A percentile compares a stretch with the other conserved stretches of the same genome.
Conservation (phyloP, 139 green algal genomes). For the Picochlorum sp. region DNA sequence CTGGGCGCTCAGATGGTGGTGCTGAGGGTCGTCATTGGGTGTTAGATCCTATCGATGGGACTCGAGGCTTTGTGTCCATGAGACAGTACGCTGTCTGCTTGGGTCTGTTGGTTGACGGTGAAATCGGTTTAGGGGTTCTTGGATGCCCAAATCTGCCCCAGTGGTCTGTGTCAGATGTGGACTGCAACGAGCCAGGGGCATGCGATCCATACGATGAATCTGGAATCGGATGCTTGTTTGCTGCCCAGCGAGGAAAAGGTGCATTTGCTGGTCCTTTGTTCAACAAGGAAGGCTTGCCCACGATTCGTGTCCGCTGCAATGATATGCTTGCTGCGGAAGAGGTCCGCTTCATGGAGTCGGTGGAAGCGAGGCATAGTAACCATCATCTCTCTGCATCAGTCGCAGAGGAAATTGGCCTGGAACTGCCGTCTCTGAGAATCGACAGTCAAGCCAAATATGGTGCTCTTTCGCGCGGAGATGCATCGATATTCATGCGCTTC, state of each 20-base stretch:
- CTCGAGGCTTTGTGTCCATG: constrained; percentile 83
- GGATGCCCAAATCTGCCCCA: constrained; percentile 92
- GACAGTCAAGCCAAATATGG: constrained; percentile 91
- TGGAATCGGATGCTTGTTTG: constrained; percentile 65
- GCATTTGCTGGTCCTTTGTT: constrained; percentile 44
- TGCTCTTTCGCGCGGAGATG: constrained; percentile 60
- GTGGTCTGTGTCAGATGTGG: constrained; percentile 32
- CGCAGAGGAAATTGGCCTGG: constrained; percentile 50
- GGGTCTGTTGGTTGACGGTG: constrained; percentile 67
- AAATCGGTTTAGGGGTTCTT: constrained; percentile 76
- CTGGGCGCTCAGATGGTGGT: constrained; percentile 56
- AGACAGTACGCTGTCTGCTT: constrained; percentile 93
- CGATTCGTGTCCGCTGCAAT: constrained; percentile 12
- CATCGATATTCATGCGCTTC: constrained; percentile 83
- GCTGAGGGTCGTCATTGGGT: constrained; percentile 74
- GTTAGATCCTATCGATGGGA: constrained; percentile 91
- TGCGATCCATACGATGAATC: constrained; percentile 16
- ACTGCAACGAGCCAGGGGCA: constrained; percentile 35
- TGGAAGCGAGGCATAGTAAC: constrained; percentile 67
- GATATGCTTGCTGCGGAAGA: constrained; percentile 11
- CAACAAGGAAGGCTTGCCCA: constrained; percentile 10
- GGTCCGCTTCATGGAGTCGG: constrained; percentile 80
- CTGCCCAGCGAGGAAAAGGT: constrained; percentile 43
- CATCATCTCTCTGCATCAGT: constrained; percentile 39
- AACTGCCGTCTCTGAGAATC: constrained; percentile 50